Base-by-base conservation (phyloP, 2,329 filamentous ascomycete species). In the Claviceps africana region DNA sequence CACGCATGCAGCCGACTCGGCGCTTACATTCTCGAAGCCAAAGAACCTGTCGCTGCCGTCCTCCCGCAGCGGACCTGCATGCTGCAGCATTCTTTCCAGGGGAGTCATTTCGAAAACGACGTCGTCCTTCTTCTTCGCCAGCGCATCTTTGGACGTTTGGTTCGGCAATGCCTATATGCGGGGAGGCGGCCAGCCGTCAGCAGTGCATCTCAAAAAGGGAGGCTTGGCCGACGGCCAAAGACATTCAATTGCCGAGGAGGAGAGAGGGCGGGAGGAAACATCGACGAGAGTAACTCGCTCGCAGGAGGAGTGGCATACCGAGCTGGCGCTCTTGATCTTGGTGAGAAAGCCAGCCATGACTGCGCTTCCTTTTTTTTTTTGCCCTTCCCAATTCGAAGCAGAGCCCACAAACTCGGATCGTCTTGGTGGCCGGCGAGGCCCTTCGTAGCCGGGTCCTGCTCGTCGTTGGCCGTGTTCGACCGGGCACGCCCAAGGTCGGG, bases 31-130 rank as follows among this genome's bases (percentile, higher is more conserved):
- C 71, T 98, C 93, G 67, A 97, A 85, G 17, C 93, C 93, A 71
- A 94, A 97, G 73, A 95, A 98, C 72, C 95, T 95, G 72, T 97
- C 93, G 65, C 87, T 95, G 51, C 93, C 93, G 69, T 97, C 90
- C 59, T 78, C 75, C 62, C 88, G 82, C 59, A 94, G 72, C 2
- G 90, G 82, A 3, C 89, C 90, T 54, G 87, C 82, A 68, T 88
- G 85, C 60, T 82, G 78, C 33, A 98, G 76, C 76, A 94, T 85
- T 73, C 88, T 83, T 61, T 83, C 77, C 53, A 84, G 60, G 3
- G 81, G 80, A 2, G 80, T 83, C 51, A 76, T 60, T 61, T 83
- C 81, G n/a, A 70, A 69, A n/a, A 68, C 57, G n/a, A 70, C 64
- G 58, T 81, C 77, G 46, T 81, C 77, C 58, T 78, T 79, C 64